Evolutionary conservation across 768 basidiomycete genomes (phyloP), one percentile per base, ranked within the genome.

Genomic region (Cyclocybe cylindracea): DNA sequence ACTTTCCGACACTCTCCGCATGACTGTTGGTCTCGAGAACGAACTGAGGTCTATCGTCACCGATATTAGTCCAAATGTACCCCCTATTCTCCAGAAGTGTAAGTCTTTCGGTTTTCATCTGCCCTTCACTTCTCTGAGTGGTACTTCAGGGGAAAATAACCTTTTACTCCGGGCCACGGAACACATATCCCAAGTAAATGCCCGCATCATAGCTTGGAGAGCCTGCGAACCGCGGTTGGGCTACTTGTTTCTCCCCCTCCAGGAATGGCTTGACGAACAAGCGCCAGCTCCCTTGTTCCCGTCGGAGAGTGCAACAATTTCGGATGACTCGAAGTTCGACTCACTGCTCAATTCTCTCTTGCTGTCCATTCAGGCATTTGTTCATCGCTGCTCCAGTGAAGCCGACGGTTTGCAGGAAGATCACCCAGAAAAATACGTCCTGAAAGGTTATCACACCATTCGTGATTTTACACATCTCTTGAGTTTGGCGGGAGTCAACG

Each of bases 341-440:
- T 32, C 56, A 3, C 61, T 89, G 48, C 79, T 94, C 58, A 80
- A 87, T 56, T 64, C 74, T 1, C 70, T 93, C 42, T 78, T 96
- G 16, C 66, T 90, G 31, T 76, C 75, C 32, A 77, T 87, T 16
- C 93, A 95, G 60, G 69, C 76, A 16, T 61, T 91, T 59, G 69
- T 84, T 10, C 62, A 72, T 8, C 69, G 61, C 47, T 75, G 73
- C 55, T 63, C 75, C 16, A 48, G 46, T 3, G 64, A 67, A 37
- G 29, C 42, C 16, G 32, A 53, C 3, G 53, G 65, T 40, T 50
- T 56, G 14, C 51, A 67, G 33, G 58, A 66, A 34, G 64, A 71
- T 44, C 68, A 70, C n/a, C 42, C 54, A 64, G 81, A 84, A 43
- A 71, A 78, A 44, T 88, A 78, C 58, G 73, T 89, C 32, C 68